phyloP scores from a whole-genome alignment of 805 yeast species.

The Metschnikowia orientalis region DNA sequence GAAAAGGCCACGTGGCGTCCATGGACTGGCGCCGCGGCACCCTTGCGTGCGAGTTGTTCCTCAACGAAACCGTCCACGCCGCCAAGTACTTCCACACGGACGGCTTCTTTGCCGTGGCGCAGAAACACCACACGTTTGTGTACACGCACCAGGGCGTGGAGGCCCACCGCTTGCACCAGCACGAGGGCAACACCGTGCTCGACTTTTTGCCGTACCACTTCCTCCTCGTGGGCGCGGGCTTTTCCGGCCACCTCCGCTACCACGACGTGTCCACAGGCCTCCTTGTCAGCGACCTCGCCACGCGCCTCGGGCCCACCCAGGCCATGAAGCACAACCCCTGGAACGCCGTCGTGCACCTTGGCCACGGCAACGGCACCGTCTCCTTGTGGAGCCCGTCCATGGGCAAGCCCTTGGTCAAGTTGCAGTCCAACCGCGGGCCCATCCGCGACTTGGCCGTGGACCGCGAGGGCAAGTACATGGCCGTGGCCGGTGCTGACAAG shows the following conservation, averaged over 20 bases:
- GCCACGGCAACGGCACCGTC: constrained; percentile 90
- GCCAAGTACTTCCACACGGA: constrained; percentile 89
- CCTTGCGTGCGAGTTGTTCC: constrained; percentile 73
- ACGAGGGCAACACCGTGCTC: constrained; percentile 74
- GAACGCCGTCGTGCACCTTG: constrained; percentile 92
- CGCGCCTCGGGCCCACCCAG: constrained; percentile 86
- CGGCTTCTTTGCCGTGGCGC: constrained; percentile 95
- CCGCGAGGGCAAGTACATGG: constrained; percentile 93
- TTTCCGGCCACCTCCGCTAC: constrained; percentile 81
- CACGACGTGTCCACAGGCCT: constrained; percentile 95
- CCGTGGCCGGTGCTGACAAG: constrained; percentile 83
- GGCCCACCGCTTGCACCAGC: constrained; percentile 86
- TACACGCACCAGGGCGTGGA: constrained; percentile 91
- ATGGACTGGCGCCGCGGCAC: constrained; percentile 93
- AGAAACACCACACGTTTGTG: constrained; percentile 87
- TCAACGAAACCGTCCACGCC: constrained; percentile 86
- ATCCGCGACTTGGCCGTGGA: constrained; percentile 80
- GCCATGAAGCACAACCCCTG: constrained; percentile 89
- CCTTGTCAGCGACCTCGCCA: constrained; percentile 75
- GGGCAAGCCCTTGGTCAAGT: constrained; percentile 78
- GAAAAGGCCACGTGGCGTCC: constrained; percentile 91
- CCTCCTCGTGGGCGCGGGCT: constrained; percentile 81
- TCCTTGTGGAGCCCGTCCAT: constrained; percentile 91
- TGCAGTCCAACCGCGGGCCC: constrained; percentile 82
- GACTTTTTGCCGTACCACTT: constrained; percentile 93